These are phyloP conservation scores for Geum urbanum DNA, from an alignment of 306 rosid genomes.

Conservation along the genomic window DNA sequence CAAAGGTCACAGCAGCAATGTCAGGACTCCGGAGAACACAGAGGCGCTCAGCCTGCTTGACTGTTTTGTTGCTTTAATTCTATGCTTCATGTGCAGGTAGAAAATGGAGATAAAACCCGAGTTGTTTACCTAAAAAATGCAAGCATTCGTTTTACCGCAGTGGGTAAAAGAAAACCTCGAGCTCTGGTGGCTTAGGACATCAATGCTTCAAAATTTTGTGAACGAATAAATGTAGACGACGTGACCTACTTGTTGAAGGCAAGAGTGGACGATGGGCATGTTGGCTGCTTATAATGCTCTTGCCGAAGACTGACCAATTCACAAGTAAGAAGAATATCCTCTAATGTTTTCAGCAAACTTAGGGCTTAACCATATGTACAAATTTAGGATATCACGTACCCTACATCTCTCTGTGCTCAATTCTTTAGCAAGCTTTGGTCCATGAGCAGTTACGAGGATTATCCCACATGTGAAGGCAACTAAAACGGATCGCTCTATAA, in stretches of 20 bases:
- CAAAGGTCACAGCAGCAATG: slow-evolving; percentile 5
- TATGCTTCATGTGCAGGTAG: neutral
- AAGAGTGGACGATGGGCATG: neutral
- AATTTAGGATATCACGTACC: neutral
- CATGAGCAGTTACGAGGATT: too few relatives aligned
- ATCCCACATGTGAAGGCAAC: too few relatives aligned
- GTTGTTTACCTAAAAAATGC: neutral
- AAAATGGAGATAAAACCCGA: neutral
- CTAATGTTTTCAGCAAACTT: neutral
- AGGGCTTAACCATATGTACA: neutral
- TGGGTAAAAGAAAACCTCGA: slow-evolving; percentile 2
- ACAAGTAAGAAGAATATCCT: neutral
- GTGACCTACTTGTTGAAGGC: neutral
- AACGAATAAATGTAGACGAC: too few relatives aligned
- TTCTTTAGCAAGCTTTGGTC: too few relatives aligned
- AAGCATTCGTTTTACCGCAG: neutral
- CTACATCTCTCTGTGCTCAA: too few relatives aligned
- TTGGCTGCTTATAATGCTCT: neutral
- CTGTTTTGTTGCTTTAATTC: slow-evolving; percentile 3
- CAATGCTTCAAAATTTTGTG: neutral
- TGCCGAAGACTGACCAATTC: neutral
- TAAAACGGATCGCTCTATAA: too few relatives aligned
- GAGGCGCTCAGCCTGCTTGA: neutral
- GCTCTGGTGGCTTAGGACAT: neutral
- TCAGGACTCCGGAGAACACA: neutral